These are phyloP conservation scores for Cyclotella choctawhatcheeana DNA, from an alignment of 108 stramenopile genomes.

Conservation along the genomic window DNA sequence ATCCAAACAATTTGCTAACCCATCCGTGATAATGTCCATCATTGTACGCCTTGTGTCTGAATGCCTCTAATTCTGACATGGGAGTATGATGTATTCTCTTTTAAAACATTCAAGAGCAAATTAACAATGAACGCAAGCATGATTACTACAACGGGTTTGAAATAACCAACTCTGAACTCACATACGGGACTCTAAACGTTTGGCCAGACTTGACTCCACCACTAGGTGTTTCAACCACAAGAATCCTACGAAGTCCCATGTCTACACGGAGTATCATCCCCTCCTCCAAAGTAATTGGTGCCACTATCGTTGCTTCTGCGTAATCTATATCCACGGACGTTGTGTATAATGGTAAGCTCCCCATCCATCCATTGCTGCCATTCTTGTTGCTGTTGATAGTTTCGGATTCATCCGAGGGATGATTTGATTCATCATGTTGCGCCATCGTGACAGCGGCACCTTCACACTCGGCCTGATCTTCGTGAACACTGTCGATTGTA, in stretches of 20 bases:
- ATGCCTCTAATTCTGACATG: slow-evolving; percentile 6
- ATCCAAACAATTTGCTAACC: slow-evolving; percentile 24
- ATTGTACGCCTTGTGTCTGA: slow-evolving; percentile 7
- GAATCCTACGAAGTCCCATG: slow-evolving; percentile 23
- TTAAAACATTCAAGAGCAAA: no score
- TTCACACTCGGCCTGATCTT: not conserved
- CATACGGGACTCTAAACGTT: slow-evolving; percentile 19
- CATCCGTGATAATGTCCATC: slow-evolving; percentile 27
- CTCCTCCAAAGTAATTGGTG: slow-evolving; percentile 20
- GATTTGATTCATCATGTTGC: not conserved
- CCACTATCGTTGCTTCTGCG: slow-evolving; percentile 27
- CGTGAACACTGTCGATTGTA: slow-evolving; percentile 7
- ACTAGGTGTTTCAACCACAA: slow-evolving; percentile 21
- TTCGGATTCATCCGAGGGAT: not conserved
- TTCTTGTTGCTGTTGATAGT: not conserved
- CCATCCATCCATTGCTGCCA: not conserved
- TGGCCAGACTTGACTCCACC: slow-evolving; percentile 32
- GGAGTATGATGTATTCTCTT: slow-evolving; percentile 24
- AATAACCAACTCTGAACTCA: no score
- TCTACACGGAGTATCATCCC: slow-evolving; percentile 18
- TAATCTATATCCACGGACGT: slow-evolving; percentile 27
- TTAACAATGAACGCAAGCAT: no score
- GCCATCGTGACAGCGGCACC: not conserved
- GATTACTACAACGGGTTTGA: no score
- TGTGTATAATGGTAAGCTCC: slow-evolving; percentile 16